Evolutionary conservation across 345 rosid genomes (phyloP).

Genomic region (Syzygium aqueum): DNA sequence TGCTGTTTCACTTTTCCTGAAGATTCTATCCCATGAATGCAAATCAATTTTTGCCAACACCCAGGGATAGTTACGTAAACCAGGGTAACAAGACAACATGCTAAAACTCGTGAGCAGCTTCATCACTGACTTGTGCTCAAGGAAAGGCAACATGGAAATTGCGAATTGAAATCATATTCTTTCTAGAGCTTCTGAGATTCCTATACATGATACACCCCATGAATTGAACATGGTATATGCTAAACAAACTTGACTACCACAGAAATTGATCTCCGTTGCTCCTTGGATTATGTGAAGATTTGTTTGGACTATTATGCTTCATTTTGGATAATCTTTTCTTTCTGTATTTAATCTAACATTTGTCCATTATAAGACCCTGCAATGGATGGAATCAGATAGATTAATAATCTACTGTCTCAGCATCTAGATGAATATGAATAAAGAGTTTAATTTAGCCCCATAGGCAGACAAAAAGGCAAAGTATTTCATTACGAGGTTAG

Average conservation of each 20-base stretch:
- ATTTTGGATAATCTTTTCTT: neutral
- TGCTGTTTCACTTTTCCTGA: neutral
- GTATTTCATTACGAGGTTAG: neutral
- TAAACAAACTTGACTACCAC: neutral
- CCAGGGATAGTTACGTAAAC: neutral
- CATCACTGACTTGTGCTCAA: neutral
- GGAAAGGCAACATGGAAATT: neutral
- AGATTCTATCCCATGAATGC: neutral
- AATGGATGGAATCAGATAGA: neutral
- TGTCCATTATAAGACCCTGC: neutral
- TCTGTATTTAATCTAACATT: neutral
- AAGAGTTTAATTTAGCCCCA: neutral
- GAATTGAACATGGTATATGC: neutral
- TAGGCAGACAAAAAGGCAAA: neutral
- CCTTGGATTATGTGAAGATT: neutral
- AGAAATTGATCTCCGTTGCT: neutral
- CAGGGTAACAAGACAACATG: neutral
- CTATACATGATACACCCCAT: neutral
- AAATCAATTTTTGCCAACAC: neutral
- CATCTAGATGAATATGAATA: neutral
- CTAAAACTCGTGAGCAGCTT: neutral
- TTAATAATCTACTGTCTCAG: neutral
- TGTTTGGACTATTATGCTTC: neutral
- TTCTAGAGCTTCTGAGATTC: neutral
- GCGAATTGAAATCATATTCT: neutral